phyloP scores from a whole-genome alignment of 2,329 filamentous ascomycete genomes.

The Xylariaceae sp. region DNA sequence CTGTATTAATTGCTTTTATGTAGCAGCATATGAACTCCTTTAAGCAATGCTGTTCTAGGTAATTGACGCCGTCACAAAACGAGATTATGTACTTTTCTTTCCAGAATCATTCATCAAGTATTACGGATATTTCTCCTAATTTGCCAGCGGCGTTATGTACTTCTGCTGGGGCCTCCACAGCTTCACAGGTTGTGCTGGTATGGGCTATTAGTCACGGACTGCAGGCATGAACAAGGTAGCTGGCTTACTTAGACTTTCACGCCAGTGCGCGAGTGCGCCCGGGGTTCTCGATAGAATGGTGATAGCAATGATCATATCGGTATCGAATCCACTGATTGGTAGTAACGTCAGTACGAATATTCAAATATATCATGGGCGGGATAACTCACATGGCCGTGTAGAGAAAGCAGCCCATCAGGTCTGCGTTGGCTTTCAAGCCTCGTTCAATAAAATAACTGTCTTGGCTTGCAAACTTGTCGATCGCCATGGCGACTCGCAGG shows the following conservation, averaged over 20 bases:
- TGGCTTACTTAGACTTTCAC: constrained; percentile 34
- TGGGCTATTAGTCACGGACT: constrained; percentile 5
- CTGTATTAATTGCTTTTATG: neutral
- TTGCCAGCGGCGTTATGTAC: constrained; percentile 26
- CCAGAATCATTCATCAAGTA: neutral
- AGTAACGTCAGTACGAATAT: neutral
- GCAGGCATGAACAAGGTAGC: constrained; percentile 2
- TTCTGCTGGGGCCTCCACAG: constrained; percentile 38
- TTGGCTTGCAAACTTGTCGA: constrained; percentile 40
- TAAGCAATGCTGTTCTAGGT: neutral
- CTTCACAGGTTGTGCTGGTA: constrained; percentile 33
- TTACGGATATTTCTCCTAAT: constrained; percentile 10
- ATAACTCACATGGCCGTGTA: constrained; percentile 42
- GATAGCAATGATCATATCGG: constrained; percentile 36
- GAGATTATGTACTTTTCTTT: constrained; percentile 1
- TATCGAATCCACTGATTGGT: constrained; percentile 33
- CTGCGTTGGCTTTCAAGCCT: constrained; percentile 46
- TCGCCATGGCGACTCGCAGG: constrained; percentile 41
- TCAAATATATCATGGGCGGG: neutral
- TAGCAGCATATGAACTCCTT: neutral
- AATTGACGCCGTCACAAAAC: neutral
- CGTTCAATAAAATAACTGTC: constrained; percentile 43
- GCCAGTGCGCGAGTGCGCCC: constrained; percentile 37
- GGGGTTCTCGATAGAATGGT: constrained; percentile 31
- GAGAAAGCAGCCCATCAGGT: constrained; percentile 48